These are phyloP conservation scores for Hortaea sp. DNA, from an alignment of 2,329 filamentous ascomycete genomes.

Conservation along the genomic window DNA sequence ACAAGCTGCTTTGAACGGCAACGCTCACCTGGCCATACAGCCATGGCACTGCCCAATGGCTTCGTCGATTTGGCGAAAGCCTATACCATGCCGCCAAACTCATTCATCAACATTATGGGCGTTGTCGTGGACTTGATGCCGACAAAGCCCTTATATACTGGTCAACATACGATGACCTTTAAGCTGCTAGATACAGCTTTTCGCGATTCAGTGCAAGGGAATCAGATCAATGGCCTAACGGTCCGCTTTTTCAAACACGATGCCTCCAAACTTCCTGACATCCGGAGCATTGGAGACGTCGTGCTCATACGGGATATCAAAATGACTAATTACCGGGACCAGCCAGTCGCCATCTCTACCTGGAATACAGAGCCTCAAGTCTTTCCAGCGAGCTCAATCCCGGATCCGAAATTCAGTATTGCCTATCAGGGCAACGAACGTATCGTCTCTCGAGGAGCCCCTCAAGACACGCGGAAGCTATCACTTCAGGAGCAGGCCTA, in stretches of 20 bases:
- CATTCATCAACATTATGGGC: conserved; percentile 54
- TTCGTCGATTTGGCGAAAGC: conserved; percentile 19
- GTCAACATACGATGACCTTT: conserved; percentile 25
- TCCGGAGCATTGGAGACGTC: conserved; percentile 48
- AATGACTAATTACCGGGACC: conserved; percentile 11
- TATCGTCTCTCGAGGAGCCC: conserved; percentile 10
- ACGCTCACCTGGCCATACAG: background rate
- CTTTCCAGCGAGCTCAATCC: conserved; percentile 17
- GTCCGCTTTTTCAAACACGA: conserved; percentile 53
- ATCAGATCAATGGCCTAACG: conserved; percentile 12
- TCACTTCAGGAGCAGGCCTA: conserved; percentile 24
- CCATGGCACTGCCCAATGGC: conserved; percentile 10
- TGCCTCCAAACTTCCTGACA: conserved; percentile 24
- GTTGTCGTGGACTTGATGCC: conserved; percentile 56
- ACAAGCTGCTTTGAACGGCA: too few relatives aligned
- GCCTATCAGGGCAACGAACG: conserved; percentile 15
- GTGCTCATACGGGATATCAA: conserved; percentile 45
- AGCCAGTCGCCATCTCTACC: conserved; percentile 16
- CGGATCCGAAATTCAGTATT: conserved; percentile 18
- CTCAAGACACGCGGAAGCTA: conserved; percentile 9
- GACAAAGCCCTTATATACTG: conserved; percentile 41
- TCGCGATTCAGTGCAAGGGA: conserved; percentile 6
- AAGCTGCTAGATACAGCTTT: conserved; percentile 28
- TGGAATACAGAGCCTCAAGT: conserved; percentile 14
- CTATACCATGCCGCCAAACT: conserved; percentile 5